Evolutionary conservation across 805 yeast species (phyloP).

Genomic region (Cyberlindnera xishuangbannaensis): DNA sequence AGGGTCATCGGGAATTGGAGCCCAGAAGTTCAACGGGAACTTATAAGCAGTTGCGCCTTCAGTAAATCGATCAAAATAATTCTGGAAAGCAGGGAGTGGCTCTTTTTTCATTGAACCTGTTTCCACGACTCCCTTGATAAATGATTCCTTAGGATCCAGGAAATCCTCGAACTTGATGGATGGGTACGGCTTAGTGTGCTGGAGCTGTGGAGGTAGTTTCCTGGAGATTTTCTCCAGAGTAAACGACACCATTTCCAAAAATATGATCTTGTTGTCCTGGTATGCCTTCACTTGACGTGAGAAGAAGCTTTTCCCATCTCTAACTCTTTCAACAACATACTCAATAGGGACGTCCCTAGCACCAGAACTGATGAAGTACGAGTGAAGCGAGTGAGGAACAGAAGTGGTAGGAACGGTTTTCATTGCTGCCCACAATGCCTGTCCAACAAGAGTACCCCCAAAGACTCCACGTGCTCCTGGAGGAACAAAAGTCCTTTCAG

Average conservation of each 20-base stretch:
- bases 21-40: constrained; percentile 31
- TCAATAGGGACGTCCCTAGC: constrained; percentile 37
- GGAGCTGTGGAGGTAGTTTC: constrained; percentile 10
- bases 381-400: constrained; percentile 56
- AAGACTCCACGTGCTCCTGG: constrained; percentile 59
- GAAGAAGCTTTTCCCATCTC: constrained; percentile 47
- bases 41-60: constrained; percentile 28
- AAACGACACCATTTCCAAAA: constrained; percentile 41
- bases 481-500: constrained; percentile 31
- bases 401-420: constrained; percentile 41
- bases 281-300: constrained; percentile 49
- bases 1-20: constrained; percentile 15
- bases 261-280: constrained; percentile 48
- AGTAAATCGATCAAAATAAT: constrained; percentile 29
- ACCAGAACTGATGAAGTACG: constrained; percentile 56
- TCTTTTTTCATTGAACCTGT: constrained; percentile 10
- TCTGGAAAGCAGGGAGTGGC: constrained; percentile 2
- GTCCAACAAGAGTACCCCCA: constrained; percentile 68
- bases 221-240: constrained; percentile 7
- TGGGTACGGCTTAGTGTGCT: constrained; percentile 16
- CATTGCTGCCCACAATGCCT: constrained; percentile 55
- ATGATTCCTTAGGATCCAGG: constrained; percentile 11
- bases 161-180: constrained; percentile 12
- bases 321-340: constrained; percentile 47
- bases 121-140: constrained; percentile 12